Evolutionary conservation across 768 basidiomycete species (phyloP).

Genomic region (Boletus sp.): DNA sequence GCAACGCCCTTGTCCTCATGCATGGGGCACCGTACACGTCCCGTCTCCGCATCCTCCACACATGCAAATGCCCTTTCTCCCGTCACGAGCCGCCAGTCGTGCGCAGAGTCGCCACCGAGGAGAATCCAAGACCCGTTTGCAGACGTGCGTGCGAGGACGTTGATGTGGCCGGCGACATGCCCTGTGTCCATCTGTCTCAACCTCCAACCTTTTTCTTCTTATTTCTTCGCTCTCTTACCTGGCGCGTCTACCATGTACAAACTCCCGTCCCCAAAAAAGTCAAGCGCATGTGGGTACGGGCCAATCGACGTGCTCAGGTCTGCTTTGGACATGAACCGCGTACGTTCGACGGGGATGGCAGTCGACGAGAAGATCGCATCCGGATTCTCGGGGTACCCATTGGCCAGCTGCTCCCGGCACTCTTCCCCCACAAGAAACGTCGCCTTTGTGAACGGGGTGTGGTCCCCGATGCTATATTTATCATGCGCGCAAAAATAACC

Average conservation of each 20-base stretch:
- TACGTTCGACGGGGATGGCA: slow-evolving; percentile 38
- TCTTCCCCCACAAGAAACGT: slow-evolving; percentile 47
- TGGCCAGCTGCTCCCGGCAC: slow-evolving; percentile 32
- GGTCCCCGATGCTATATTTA: slow-evolving; percentile 39
- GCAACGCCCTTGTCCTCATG: slow-evolving; percentile 44
- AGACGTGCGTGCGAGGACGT: slow-evolving; percentile 52
- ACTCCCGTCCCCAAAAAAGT: slow-evolving; percentile 57
- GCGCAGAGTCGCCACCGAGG: slow-evolving; percentile 54
- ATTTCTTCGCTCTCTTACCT: slow-evolving; percentile 19
- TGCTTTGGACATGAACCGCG: slow-evolving; percentile 33
- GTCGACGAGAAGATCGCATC: slow-evolving; percentile 30
- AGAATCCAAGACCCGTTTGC: slow-evolving; percentile 52
- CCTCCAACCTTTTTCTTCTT: not conserved
- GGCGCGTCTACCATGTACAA: slow-evolving; percentile 56
- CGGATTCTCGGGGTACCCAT: slow-evolving; percentile 44
- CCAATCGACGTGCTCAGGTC: slow-evolving; percentile 41
- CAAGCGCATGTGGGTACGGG: slow-evolving; percentile 47
- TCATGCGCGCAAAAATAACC: not conserved
- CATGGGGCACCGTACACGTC: slow-evolving; percentile 33
- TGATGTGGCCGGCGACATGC: slow-evolving; percentile 54
- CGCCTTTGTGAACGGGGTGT: slow-evolving; percentile 42
- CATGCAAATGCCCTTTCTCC: slow-evolving; percentile 41
- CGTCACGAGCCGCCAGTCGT: slow-evolving; percentile 50
- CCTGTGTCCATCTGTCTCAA: slow-evolving; percentile 21
- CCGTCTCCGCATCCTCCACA: slow-evolving; percentile 18